Conservation (phyloP, 148 eudicot genomes). For the Amaranthus cruentus region DNA sequence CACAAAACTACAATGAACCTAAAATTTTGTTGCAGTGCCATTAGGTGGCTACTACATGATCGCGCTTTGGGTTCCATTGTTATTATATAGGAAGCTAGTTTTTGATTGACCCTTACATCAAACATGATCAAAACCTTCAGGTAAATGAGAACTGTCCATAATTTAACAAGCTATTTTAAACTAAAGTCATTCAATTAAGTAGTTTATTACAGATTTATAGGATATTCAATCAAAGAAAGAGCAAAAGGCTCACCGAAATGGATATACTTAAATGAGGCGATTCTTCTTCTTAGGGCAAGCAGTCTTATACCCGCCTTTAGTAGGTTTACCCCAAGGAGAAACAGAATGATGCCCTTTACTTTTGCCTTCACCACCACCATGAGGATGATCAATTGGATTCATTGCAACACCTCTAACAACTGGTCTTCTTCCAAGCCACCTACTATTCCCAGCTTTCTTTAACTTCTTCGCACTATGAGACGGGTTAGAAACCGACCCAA, state of each 20-base stretch:
- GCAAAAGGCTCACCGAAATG: neutral
- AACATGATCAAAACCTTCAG: no score
- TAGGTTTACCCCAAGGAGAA: constrained; percentile 90
- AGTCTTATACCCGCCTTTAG: constrained; percentile 81
- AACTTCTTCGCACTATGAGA: constrained; percentile 56
- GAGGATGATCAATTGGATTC: constrained; percentile 95
- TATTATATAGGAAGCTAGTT: no score
- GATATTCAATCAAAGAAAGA: neutral
- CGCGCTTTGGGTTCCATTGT: no score
- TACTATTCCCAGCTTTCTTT: constrained; percentile 65
- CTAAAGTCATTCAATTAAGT: no score
- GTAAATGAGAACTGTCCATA: no score
- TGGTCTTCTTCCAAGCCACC: constrained; percentile 80
- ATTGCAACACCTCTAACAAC: constrained; percentile 84
- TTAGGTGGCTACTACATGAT: no score
- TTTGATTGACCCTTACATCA: no score
- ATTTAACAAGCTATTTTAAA: no score
- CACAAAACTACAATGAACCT: no score
- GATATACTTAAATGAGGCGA: constrained; percentile 20
- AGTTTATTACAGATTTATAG: no score
- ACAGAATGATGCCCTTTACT: constrained; percentile 64
- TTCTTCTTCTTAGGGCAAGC: constrained; percentile 61
- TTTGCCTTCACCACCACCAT: constrained; percentile 90
- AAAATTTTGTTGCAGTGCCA: no score
- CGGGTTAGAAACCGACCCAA: constrained; percentile 63